Evolutionary conservation across 352 stramenopile species (phyloP), one percentile per base, ranked within the genome.

Genomic region (Pythium utonaiense): DNA sequence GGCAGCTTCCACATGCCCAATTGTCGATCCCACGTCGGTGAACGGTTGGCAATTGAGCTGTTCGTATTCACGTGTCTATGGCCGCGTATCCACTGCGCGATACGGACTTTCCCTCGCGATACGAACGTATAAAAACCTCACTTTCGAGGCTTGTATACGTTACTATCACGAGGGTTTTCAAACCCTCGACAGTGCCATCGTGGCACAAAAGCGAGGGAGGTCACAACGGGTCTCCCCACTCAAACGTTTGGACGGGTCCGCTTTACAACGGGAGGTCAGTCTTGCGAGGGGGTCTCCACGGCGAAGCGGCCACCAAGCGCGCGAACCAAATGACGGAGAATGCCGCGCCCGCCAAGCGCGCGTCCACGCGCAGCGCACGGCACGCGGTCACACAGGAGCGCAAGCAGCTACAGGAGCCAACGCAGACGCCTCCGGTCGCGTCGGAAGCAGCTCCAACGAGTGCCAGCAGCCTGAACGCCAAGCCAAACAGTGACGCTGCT

Each of bases 221-320:
- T 28, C 31, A 55, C 49, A 42, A 34, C 9, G 13, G 22, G 9
- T 5, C 5, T 9, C 1, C 16, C 1, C 40, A 57, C 22, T 66
- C 60, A 66, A 66, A 60, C 50, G 52, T 36, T 61, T 31, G 51
- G 34, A 40, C 33, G 17, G 9, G 27, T 57, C 33, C 10, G 24
- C n/a, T 22, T 50, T 33, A 40, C 33, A 62, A 68, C 55, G 62
- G 52, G 57, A 65, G 63, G 63, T 70, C 63, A 70, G 63, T 70
- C 63, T 64, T 65, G 63, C 57, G 63, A 69, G 62, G 62, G 62
- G 54, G 54, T 68, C 49, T 42, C 27, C 48, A 13, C 33, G 9
- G 17, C 24, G 45, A 31, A 52, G 24, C 6, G 19, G 21, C n/a
- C 28, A 16, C 28, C 19, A 57, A 67, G 41, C 49, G 62, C 62